Evolutionary conservation across 345 rosid species (phyloP).

Genomic region (Eucalyptus albens): DNA sequence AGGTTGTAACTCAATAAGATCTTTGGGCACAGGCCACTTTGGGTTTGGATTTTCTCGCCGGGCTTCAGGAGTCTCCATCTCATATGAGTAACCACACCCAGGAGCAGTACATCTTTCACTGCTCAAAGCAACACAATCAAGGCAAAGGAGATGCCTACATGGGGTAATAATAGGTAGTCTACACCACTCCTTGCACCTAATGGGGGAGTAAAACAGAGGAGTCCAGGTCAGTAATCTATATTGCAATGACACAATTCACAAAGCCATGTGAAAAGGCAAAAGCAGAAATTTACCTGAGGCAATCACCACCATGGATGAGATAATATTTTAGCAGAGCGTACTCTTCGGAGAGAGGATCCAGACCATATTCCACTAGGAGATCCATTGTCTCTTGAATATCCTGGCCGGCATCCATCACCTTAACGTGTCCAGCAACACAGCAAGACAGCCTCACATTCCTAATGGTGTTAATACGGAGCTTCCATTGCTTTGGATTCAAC

Average conservation of each 20-base stretch:
- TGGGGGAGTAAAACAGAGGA: neutral
- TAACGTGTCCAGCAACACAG: conserved; percentile 95
- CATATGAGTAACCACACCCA: conserved; percentile 69
- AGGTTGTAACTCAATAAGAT: conserved; percentile 96
- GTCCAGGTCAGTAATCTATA: neutral
- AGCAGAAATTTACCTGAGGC: conserved; percentile 48
- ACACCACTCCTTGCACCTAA: conserved; percentile 95
- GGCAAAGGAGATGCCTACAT: conserved; percentile 88
- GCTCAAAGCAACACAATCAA: conserved; percentile 71
- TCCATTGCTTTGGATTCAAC: conserved; percentile 95
- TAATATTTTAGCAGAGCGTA: conserved; percentile 49
- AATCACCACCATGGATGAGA: conserved; percentile 76
- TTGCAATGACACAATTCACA: neutral
- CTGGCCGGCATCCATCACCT: conserved; percentile 69
- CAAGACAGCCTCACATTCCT: conserved; percentile 86
- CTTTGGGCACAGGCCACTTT: conserved; percentile 93
- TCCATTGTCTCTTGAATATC: conserved; percentile 99
- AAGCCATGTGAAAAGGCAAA: neutral
- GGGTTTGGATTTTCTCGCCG: conserved; percentile 96
- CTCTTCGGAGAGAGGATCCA: conserved; percentile 53
- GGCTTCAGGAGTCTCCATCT: conserved; percentile 86
- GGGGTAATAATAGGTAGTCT: conserved; percentile 91
- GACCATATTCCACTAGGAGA: conserved; percentile 43
- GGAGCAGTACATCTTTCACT: conserved; percentile 59
- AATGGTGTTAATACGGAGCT: conserved; percentile 57